A percentile compares a stretch with the other conserved stretches of the same genome.
phyloP scores from a whole-genome alignment of 805 yeast genomes.

The Pichia scutulata region DNA sequence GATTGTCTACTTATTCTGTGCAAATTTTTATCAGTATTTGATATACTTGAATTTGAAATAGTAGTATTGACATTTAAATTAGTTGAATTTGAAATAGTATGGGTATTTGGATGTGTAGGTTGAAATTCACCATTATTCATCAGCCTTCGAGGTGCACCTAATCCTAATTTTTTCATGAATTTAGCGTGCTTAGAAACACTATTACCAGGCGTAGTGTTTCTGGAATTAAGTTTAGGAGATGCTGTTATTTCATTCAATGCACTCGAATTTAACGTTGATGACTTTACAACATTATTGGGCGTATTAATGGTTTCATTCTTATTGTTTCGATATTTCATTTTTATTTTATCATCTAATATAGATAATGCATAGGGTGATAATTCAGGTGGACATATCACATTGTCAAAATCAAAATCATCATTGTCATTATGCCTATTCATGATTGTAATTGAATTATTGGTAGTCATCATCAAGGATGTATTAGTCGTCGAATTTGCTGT shows the following conservation, averaged over 20 bases:
- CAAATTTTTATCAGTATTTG: background rate
- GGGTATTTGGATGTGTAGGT: background rate
- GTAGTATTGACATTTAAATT: background rate
- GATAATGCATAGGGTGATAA: constrained; percentile 47
- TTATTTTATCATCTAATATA: constrained; percentile 32
- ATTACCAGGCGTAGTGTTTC: constrained; percentile 10
- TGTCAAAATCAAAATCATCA: constrained; percentile 22
- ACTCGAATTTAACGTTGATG: background rate
- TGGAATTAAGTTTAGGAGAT: constrained; percentile 3
- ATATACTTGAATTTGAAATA: background rate
- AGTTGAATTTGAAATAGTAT: background rate
- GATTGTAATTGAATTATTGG: background rate
- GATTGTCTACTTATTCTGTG: background rate
- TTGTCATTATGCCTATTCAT: background rate
- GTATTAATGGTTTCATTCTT: background rate
- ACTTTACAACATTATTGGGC: constrained; percentile 4
- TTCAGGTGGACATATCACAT: constrained; percentile 44
- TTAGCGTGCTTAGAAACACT: constrained; percentile 12
- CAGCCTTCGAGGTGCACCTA: constrained; percentile 48
- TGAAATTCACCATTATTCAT: constrained; percentile 16
- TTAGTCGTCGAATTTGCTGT: background rate
- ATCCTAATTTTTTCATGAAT: constrained; percentile 26
- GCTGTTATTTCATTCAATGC: constrained; percentile 7
- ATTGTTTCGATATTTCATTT: constrained; percentile 3
- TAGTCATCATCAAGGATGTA: background rate